A percentile compares a stretch with the other conserved stretches of the same genome.
Evolutionary conservation across 2,329 filamentous ascomycete genomes (phyloP).

Genomic region (Curvularia hawaiiensis): DNA sequence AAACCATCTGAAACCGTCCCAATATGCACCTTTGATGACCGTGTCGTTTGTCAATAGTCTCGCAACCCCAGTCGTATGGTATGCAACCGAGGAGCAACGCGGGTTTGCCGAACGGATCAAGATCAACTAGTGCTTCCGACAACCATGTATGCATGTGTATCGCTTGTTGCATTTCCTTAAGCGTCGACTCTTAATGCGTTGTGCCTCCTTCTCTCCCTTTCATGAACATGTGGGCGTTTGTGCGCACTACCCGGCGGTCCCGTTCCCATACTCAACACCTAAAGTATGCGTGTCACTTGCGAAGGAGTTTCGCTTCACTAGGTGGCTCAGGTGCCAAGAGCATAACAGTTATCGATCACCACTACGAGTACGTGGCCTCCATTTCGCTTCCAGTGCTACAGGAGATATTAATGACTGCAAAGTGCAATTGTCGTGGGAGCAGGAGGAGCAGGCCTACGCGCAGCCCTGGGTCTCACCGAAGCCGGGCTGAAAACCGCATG

Average conservation of each 20-base stretch:
- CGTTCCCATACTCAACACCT: conserved; percentile 18
- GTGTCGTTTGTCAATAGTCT: not conserved
- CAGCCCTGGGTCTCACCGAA: conserved; percentile 68
- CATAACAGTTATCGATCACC: conserved; percentile 40
- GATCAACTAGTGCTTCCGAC: not conserved
- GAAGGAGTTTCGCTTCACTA: conserved; percentile 25
- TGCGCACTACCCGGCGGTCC: conserved; percentile 28
- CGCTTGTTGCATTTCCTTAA: not conserved
- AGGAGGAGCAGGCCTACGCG: conserved; percentile 67
- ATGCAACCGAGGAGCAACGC: conserved; percentile 29
- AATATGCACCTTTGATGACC: not conserved
- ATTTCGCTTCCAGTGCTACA: not conserved
- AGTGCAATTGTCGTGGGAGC: conserved; percentile 56
- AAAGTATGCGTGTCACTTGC: conserved; percentile 1
- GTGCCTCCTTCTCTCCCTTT: not conserved
- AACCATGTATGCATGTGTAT: not conserved
- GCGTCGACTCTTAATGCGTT: not conserved
- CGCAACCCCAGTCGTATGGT: conserved; percentile 5
- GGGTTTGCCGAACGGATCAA: conserved; percentile 14
- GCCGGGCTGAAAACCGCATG: conserved; percentile 69
- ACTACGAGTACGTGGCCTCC: conserved; percentile 37
- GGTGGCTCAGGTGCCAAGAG: conserved; percentile 23
- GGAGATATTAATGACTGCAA: conserved; percentile 5
- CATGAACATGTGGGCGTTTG: conserved; percentile 32
- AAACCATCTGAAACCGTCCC: too few species aligned